Conservation (phyloP, 208 protist species). For the Tritrichomonas musculus region DNA sequence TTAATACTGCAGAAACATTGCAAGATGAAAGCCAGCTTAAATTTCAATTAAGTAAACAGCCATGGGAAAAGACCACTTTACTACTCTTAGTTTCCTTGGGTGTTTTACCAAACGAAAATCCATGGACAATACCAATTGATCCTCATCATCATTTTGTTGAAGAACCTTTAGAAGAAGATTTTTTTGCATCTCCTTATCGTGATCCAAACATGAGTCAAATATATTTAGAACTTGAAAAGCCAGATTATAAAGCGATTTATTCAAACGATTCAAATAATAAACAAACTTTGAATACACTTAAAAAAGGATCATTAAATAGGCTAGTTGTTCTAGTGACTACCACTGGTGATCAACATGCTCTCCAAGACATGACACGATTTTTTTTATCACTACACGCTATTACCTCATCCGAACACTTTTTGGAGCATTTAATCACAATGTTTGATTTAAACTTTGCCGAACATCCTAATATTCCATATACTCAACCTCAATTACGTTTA, state of each 20-base stretch:
- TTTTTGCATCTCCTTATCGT: neutral
- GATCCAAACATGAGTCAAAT: conserved; percentile 12
- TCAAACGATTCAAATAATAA: neutral
- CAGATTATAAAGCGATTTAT: neutral
- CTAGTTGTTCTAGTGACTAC: neutral
- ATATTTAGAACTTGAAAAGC: neutral
- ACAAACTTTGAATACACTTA: neutral
- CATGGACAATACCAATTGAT: neutral
- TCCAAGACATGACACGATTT: neutral
- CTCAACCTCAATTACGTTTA: neutral
- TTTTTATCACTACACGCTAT: conserved; percentile 4
- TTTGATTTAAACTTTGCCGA: neutral
- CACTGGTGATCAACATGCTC: neutral
- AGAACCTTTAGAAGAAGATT: conserved; percentile 18
- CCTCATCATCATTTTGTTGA: neutral
- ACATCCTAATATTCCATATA: neutral
- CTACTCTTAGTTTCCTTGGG: neutral
- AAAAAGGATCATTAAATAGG: neutral
- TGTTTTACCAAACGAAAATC: neutral
- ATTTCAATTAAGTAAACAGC: neutral
- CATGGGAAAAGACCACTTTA: neutral
- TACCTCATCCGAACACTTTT: conserved; percentile 15
- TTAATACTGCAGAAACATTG: neutral
- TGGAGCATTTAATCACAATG: neutral
- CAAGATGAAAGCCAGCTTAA: neutral